phyloP scores from a whole-genome alignment of 2,329 filamentous ascomycete species.

The Epichloe sp. region DNA sequence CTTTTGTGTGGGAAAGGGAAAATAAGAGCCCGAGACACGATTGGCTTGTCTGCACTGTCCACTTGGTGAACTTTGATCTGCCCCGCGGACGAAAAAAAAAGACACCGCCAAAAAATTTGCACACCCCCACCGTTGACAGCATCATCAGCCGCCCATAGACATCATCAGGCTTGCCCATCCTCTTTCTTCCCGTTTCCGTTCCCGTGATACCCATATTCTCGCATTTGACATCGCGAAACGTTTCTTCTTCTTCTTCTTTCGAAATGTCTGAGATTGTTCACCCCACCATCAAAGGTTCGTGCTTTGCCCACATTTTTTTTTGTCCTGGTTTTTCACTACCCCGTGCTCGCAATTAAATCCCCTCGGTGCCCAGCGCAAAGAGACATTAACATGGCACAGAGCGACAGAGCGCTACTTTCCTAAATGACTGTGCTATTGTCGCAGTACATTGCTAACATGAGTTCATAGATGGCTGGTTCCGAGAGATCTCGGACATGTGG shows the following conservation, averaged over 20 bases:
- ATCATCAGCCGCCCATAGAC: background rate
- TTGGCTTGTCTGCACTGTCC: no score
- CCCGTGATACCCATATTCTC: constrained; percentile 3
- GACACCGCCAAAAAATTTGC: constrained; percentile 2
- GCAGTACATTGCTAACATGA: background rate
- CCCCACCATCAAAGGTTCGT: constrained; percentile 57
- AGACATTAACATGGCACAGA: background rate
- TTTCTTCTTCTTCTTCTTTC: constrained; percentile 5
- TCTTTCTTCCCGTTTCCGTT: background rate
- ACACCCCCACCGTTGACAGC: constrained; percentile 2
- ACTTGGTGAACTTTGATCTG: background rate
- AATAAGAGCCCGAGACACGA: no score
- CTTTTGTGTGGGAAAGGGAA: no score
- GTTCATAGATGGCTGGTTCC: constrained; percentile 92
- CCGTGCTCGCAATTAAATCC: background rate
- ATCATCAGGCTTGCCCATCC: background rate
- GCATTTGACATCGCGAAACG: constrained; percentile 5
- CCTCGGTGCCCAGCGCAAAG: background rate
- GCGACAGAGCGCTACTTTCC: background rate
- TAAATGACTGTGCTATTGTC: no score
- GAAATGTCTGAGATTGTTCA: constrained; percentile 57
- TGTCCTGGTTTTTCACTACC: background rate
- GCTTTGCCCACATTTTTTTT: constrained; percentile 1
- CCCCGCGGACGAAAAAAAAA: background rate
- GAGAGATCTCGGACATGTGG: constrained; percentile 98